Evolutionary conservation across 345 rosid species (phyloP), one percentile per base, ranked within the genome.

Genomic region (Cardiospermum halicacabum): DNA sequence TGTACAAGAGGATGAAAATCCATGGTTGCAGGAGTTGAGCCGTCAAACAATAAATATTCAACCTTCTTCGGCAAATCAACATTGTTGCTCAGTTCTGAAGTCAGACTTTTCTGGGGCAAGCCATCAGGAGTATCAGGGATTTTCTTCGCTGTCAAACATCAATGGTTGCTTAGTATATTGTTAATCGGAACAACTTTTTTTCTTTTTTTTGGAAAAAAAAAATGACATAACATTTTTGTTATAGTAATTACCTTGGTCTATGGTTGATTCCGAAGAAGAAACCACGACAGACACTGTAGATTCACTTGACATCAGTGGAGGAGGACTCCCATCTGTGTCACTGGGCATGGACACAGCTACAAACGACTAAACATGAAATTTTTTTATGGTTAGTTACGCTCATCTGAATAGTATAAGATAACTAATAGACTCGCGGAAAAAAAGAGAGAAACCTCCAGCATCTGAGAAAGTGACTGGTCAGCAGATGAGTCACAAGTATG

Each of bases 1-100:
- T 82, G 89, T 34, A 70, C 72, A 70, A 77, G 62, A 28, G 97
- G 97, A 77, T 89, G 96, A 69, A 91, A 91, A 68, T 83, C 96
- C 83, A 89, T 80, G 93, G 84, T 84, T 64, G 64, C 77, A 19
- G 86, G 87, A 68, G 82, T 64, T 62, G 85, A 86, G 3, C 75
- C 84, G 74, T 75, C 80, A 51, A 66, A 75, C 64, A 91, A 63
- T 65, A 73, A 75, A 77, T 60, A 72, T 15, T 64, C 69, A 70
- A 91, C 85, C 25, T 49, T 75, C 75, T 72, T 75, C 47, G 96
- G 96, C 56, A 78, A 80, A 77, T 84, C 82, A 45, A 26, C 8
- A 12, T 28, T 15, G 54, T 54, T 69, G 58, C 3, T 43, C 34
- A 31, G 36, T 68, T 53, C 61, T 49, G 21, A 32, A 50, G 10